Conservation (phyloP, 352 stramenopile species). For the Phytopythium helicoides region DNA sequence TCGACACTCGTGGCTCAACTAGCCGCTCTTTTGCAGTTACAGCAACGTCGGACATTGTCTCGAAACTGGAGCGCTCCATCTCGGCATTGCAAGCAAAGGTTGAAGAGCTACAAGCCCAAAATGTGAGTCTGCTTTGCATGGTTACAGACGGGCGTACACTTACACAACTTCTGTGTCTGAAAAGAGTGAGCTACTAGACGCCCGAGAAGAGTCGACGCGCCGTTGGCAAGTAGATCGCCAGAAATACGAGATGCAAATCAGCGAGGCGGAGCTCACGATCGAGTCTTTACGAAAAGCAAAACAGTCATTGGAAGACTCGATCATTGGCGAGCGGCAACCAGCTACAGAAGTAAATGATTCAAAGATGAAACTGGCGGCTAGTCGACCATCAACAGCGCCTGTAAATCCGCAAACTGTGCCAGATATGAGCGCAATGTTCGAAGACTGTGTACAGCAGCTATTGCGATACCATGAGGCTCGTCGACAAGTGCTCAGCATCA, state of each 20-base stretch:
- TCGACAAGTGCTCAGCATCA: conserved; percentile 54
- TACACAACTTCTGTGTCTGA: conserved; percentile 2
- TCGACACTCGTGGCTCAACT: not conserved
- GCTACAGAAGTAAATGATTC: conserved; percentile 5
- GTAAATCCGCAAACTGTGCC: not conserved
- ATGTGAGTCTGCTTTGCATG: conserved; percentile 37
- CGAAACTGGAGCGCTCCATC: conserved; percentile 62
- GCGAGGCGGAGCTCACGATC: conserved; percentile 59
- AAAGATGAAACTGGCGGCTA: no score
- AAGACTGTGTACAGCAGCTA: conserved; percentile 48
- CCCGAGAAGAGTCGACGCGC: conserved; percentile 54
- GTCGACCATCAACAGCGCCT: conserved; percentile 10
- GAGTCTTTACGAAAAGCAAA: conserved; percentile 56
- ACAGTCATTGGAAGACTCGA: conserved; percentile 51
- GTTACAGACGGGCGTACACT: not conserved
- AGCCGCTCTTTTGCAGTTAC: not conserved
- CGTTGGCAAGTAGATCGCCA: conserved; percentile 71
- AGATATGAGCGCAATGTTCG: conserved; percentile 29
- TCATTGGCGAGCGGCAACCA: conserved; percentile 34
- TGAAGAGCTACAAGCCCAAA: conserved; percentile 72
- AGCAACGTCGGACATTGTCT: conserved; percentile 18
- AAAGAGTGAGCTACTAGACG: conserved; percentile 58
- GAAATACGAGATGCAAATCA: conserved; percentile 62
- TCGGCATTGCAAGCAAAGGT: conserved; percentile 50
- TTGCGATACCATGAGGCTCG: conserved; percentile 57